Base-by-base conservation (phyloP, 306 rosid genomes). In the Vachellia pachyceras region DNA sequence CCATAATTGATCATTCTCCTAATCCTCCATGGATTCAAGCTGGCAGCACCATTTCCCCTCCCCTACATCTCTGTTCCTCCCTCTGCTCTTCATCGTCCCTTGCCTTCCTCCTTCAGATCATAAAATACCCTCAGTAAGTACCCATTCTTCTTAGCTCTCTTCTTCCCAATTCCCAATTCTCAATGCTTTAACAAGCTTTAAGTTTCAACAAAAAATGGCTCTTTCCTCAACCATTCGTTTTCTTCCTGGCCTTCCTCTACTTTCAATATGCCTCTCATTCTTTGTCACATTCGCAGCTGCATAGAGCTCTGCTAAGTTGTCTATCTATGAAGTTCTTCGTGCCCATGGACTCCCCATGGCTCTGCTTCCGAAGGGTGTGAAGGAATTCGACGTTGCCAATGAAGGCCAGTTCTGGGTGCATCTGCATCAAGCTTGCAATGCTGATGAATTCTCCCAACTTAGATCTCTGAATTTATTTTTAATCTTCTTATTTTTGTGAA, bases 401-500 rank as follows among this genome's bases (percentile, higher is more conserved):
- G 86, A 49, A 3, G 97, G 98, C 1, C 15, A 17, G 1, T 94
- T 94, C 78, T 67, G 88, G 86, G 94, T 85, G 0, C 84, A 86
- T 77, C 78, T 92, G 63, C 97, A 94, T 75, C 93, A 88, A 80
- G 94, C 96, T 14, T 94, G 98, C 80, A 90, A 92, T 82, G 98
- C 98, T n/a, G n/a, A n/a, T n/a, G n/a, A n/a, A n/a, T n/a, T n/a
- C n/a, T n/a, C n/a, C n/a, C n/a, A n/a, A n/a, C n/a, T n/a, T n/a
- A n/a, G n/a, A n/a, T n/a, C n/a, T n/a, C n/a, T n/a, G n/a, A n/a
- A n/a, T n/a, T n/a, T n/a, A n/a, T n/a, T n/a, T n/a, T n/a, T n/a
- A n/a, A n/a, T n/a, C n/a, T n/a, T n/a, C n/a, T n/a, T n/a, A n/a
- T n/a, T n/a, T n/a, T n/a, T n/a, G n/a, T n/a, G n/a, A n/a, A n/a